Evolutionary conservation across 106 monocot species (phyloP), one percentile per base, ranked within the genome.

Genomic region (Platanthera guangdongensis): DNA sequence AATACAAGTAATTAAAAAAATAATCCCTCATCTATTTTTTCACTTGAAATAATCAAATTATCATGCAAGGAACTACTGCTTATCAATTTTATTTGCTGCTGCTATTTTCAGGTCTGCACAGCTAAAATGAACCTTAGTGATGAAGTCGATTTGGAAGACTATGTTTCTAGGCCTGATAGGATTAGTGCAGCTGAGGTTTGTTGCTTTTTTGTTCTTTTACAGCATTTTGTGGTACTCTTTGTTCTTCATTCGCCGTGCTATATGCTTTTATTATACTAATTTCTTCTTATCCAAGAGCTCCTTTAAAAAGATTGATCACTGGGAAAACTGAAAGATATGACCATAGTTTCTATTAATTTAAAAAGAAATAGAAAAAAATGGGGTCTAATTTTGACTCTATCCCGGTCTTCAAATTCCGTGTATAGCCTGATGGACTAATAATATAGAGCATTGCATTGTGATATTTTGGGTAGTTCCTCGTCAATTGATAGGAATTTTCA

Each of bases 131-230:
- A 99, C 78, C 80, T 99, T 13, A 80, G 99, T 69, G 99, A 99
- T 77, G 99, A 99, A 78, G 99, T 99, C 30, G 99, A 99, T 72
- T 88, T 99, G 87, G 99, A 99, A 79, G 99, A 99, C 72, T 99
- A 99, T 79, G 99, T 99, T 52, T 99, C 94, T 50, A 85, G 94
- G 57, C 99, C 99, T 64, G 99, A 99, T 73, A 99, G 94, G 82
- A 99, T 99, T 52, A 99, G 92, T 82, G 99, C 99, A 81, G 99
- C 99, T 52, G 99, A 99, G 75, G 96, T 96, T 77, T 84, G 88
- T 84, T 52, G 16, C n/a, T 57, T 71, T 63, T 67, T 22, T 18
- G 16, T 67, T 71, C 9, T 19, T 72, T 51, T 22, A 10, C 19
- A 50, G 6, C 4, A 32, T 51, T 72, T 72, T 72, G 49, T 51